Conservation (phyloP, 2,329 filamentous ascomycete species). For the Zopfia rhizophila region DNA sequence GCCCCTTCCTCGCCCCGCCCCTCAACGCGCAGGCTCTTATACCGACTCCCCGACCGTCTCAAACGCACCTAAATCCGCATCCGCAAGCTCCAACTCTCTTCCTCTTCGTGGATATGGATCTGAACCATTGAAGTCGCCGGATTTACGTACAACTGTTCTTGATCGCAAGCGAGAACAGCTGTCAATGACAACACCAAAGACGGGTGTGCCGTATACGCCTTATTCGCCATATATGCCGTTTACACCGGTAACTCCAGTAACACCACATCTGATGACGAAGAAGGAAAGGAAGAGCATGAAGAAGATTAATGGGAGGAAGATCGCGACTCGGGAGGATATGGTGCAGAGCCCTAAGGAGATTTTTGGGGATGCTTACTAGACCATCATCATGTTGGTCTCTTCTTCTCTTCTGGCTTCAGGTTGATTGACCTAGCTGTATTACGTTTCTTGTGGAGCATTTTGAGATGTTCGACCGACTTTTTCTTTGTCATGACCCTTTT, state of each 20-base stretch:
- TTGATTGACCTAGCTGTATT: too few species aligned
- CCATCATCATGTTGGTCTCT: too few species aligned
- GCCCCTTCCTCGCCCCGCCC: conserved; percentile 49
- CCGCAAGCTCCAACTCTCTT: conserved; percentile 35
- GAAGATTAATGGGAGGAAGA: conserved; percentile 71
- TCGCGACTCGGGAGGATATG: conserved; percentile 58
- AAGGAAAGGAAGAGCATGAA: conserved; percentile 76
- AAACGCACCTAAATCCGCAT: conserved; percentile 18
- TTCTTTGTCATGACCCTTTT: too few species aligned
- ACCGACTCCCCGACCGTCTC: conserved; percentile 14
- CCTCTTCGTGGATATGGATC: conserved; percentile 48
- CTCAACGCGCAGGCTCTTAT: conserved; percentile 36
- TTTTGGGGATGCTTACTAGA: conserved; percentile 49
- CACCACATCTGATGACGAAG: conserved; percentile 77
- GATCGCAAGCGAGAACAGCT: conserved; percentile 49
- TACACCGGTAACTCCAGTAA: conserved; percentile 78
- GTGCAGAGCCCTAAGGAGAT: conserved; percentile 52
- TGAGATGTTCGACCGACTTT: too few species aligned
- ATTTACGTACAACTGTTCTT: conserved; percentile 57
- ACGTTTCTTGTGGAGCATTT: too few species aligned
- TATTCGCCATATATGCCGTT: conserved; percentile 85
- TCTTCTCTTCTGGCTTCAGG: too few species aligned
- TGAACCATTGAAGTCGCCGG: conserved; percentile 37
- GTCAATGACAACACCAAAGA: conserved; percentile 59
- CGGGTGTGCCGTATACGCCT: conserved; percentile 72